Conservation (phyloP, 2,329 filamentous ascomycete genomes). For the Fusarium globosum region DNA sequence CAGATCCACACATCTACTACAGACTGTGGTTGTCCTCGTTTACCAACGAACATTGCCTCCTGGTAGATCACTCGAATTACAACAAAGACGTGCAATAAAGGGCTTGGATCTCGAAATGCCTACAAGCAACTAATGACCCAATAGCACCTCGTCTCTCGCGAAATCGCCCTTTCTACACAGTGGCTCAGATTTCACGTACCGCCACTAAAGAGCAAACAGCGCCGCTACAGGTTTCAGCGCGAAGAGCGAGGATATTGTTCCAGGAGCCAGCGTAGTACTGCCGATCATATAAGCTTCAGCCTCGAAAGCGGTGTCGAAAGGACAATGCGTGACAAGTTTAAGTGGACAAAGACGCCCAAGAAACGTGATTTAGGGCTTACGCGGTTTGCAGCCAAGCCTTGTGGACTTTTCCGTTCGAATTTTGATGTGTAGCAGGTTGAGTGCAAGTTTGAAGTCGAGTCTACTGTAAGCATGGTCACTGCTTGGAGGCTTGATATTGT, state of each 20-base stretch:
- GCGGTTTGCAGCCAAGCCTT: background rate
- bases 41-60: background rate
- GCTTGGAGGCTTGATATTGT: constrained; percentile 23
- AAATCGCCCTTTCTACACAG: background rate
- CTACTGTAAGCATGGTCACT: background rate
- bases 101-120: background rate
- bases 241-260: constrained; percentile 15
- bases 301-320: background rate
- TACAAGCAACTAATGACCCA: background rate
- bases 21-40: background rate
- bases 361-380: constrained; percentile 3
- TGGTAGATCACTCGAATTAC: background rate
- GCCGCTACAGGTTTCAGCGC: background rate
- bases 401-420: background rate
- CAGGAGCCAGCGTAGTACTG: background rate
- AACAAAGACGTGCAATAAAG: background rate
- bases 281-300: background rate
- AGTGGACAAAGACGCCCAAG: background rate
- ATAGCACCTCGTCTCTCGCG: background rate
- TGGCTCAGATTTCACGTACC: background rate
- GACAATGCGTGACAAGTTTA: background rate
- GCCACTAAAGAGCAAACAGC: constrained; percentile 1
- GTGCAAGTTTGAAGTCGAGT: background rate
- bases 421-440: background rate
- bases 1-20: background rate